Base-by-base conservation (phyloP, 2,329 filamentous ascomycete species). In the Fusarium stilboides region DNA sequence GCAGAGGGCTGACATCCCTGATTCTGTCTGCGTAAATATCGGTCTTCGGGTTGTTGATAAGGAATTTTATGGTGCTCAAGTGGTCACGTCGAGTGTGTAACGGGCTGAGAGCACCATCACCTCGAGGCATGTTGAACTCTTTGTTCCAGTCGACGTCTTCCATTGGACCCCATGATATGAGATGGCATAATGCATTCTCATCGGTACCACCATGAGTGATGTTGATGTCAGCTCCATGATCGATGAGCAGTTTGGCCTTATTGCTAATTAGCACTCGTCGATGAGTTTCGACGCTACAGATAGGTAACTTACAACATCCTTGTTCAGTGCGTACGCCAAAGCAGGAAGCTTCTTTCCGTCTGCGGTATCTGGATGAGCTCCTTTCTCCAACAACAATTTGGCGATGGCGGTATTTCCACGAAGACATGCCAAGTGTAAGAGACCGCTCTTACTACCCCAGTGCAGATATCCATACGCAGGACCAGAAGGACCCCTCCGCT, bases 391-490 rank as follows among this genome's bases (percentile, higher is more conserved):
- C 28, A 71, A 46, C 14, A 69, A 26, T 14, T 59, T 47, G 3
- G 34, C 61, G 22, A 71, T 39, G 2, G 65, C 61, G 14, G 61
- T 69, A n/a, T 71, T 71, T 9, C 68, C 68, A 15, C 65, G 60
- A n/a, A 71, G 28, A 17, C 68, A 71, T 10, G 68, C 46, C 22
- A 71, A 22, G 31, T 71, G 68, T 37, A 71, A 46, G 20, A 71
- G 69, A 19, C 53, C 45, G 10, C 56, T 66, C 14, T 31, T 42
- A 5, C 46, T 36, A 22, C 45, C 58, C 59, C 55, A 69, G 44
- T 59, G 52, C 24, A 69, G n/a, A 24, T 64, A 64, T 9, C 62
- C 49, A 46, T 50, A 53, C n/a, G 53, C 34, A 13, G 49, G 49
- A 19, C 40, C 50, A n/a, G 36, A 42, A 26, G 28, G 28, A 8